Conservation (phyloP, 2,329 filamentous ascomycete species). For the Nothophaeocryptopus gaeumannii region DNA sequence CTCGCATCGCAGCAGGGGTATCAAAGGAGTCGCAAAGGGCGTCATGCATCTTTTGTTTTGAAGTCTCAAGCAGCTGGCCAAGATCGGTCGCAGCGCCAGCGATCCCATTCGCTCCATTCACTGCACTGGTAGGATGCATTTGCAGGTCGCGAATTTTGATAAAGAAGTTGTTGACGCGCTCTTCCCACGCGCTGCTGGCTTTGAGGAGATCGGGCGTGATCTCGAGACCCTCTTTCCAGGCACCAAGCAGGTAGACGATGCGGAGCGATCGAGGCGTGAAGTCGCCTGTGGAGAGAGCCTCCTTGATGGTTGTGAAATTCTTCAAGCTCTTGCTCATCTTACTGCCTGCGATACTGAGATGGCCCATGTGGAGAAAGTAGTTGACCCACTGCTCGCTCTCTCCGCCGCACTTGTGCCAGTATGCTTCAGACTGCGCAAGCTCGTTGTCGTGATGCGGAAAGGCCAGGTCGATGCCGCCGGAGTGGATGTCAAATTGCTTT, state of each 20-base stretch:
- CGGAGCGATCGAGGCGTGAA: slow-evolving; percentile 79
- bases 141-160: slow-evolving; percentile 55
- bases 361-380: slow-evolving; percentile 94
- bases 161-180: slow-evolving; percentile 70
- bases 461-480: slow-evolving; percentile 83
- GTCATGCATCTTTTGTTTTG: slow-evolving; percentile 58
- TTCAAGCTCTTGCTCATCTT: slow-evolving; percentile 97
- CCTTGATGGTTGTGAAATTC: slow-evolving; percentile 91
- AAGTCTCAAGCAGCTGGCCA: slow-evolving; percentile 48
- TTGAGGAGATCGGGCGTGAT: slow-evolving; percentile 75
- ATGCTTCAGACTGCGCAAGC: slow-evolving; percentile 85
- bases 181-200: slow-evolving; percentile 71
- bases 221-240: slow-evolving; percentile 88
- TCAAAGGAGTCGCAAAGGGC: slow-evolving; percentile 84
- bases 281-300: slow-evolving; percentile 65
- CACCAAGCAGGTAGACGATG: slow-evolving; percentile 81
- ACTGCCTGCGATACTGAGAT: slow-evolving; percentile 80
- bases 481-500: slow-evolving; percentile 84
- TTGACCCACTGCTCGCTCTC: slow-evolving; percentile 72
- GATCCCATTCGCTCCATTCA: slow-evolving; percentile 18
- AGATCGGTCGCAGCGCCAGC: slow-evolving; percentile 40
- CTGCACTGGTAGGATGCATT: slow-evolving; percentile 14
- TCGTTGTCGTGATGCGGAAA: slow-evolving; percentile 96
- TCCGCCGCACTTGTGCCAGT: slow-evolving; percentile 55
- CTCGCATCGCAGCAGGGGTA: slow-evolving; percentile 73